Evolutionary conservation across 805 yeast species (phyloP).

Genomic region (Spathaspora sp.): DNA sequence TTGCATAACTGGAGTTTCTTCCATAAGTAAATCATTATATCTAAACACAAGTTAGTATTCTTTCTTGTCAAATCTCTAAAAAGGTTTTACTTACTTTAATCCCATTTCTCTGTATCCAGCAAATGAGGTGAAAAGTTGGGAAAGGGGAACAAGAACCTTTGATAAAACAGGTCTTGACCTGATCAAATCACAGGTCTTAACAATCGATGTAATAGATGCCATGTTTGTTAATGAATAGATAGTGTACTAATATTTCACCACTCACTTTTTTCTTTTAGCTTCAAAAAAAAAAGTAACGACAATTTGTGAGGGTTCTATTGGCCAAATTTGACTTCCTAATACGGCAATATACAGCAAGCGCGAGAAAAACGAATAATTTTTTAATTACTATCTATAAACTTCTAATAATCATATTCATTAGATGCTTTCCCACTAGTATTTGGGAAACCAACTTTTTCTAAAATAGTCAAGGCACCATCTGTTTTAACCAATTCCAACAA

Average conservation of each 20-base stretch:
- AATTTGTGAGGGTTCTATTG: conserved; percentile 22
- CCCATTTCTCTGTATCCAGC: conserved; percentile 97
- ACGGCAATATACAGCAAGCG: conserved; percentile 12
- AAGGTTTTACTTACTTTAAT: conserved; percentile 43
- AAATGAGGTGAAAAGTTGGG: conserved; percentile 65
- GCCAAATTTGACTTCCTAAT: conserved; percentile 22
- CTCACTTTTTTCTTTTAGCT: neutral
- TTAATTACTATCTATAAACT: neutral
- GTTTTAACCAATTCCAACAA: conserved; percentile 43
- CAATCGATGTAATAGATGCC: conserved; percentile 66
- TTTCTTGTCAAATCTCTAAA: neutral
- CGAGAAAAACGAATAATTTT: neutral
- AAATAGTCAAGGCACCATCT: conserved; percentile 49
- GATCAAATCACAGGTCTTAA: conserved; percentile 73
- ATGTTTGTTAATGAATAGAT: conserved; percentile 17
- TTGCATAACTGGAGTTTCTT: conserved; percentile 84
- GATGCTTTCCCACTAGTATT: conserved; percentile 52
- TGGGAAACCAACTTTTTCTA: conserved; percentile 65
- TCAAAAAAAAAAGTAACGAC: conserved; percentile 9
- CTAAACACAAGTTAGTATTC: conserved; percentile 17
- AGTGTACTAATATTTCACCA: neutral
- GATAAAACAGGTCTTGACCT: conserved; percentile 76
- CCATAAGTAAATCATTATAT: conserved; percentile 82
- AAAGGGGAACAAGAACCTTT: conserved; percentile 73
- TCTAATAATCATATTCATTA: conserved; percentile 62